Conservation (phyloP, 768 basidiomycete genomes). For the Lactifluus hygrophoroides region DNA sequence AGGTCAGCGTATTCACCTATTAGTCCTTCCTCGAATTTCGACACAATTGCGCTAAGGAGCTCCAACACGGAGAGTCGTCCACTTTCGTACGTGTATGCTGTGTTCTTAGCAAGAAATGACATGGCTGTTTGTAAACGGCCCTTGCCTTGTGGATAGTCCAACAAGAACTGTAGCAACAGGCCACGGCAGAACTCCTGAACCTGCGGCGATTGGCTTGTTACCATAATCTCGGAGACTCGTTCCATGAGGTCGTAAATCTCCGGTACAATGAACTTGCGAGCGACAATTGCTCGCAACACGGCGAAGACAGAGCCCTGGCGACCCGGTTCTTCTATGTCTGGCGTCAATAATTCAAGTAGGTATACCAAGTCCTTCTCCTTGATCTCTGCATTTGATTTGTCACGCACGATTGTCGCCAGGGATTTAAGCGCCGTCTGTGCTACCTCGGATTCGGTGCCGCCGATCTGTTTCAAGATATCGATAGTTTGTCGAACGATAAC, state of each 20-base stretch:
- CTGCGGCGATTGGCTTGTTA: constrained; percentile 84
- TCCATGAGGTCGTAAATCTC: constrained; percentile 99
- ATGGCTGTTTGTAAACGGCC: constrained; percentile 83
- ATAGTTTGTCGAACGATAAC: constrained; percentile 80
- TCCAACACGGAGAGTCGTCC: constrained; percentile 94
- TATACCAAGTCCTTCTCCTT: constrained; percentile 86
- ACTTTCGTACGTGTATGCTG: constrained; percentile 84
- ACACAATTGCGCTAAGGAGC: constrained; percentile 71
- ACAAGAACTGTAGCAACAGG: constrained; percentile 84
- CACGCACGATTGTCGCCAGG: constrained; percentile 82
- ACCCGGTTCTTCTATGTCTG: constrained; percentile 83
- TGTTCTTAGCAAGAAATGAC: constrained; percentile 85
- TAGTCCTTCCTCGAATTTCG: constrained; percentile 72
- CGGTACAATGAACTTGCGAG: constrained; percentile 85
- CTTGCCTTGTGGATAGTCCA: constrained; percentile 96
- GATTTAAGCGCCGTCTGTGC: constrained; percentile 85
- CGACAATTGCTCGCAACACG: constrained; percentile 83
- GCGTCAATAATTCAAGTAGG: constrained; percentile 75
- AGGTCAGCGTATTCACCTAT: constrained; percentile 78
- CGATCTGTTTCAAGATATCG: constrained; percentile 70
- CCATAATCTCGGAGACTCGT: constrained; percentile 81
- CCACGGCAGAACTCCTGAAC: constrained; percentile 90
- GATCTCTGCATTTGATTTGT: constrained; percentile 69
- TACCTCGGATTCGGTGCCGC: constrained; percentile 83
- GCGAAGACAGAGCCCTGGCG: constrained; percentile 83